phyloP scores from a whole-genome alignment of 176 grass and related monocot genomes.

The Carex scoparia region DNA sequence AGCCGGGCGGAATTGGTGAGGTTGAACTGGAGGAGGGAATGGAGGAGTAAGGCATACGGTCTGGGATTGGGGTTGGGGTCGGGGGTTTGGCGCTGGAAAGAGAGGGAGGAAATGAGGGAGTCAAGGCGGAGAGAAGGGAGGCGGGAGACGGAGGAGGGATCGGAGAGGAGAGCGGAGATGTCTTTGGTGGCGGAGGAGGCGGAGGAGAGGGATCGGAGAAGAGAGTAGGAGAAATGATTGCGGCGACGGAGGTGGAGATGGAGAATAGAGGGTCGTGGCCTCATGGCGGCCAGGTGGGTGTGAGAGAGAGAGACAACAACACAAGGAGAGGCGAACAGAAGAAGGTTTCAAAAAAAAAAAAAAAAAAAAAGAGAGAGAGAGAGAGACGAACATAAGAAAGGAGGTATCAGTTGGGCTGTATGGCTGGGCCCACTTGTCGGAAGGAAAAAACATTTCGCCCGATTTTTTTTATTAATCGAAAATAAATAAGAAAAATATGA shows the following conservation, averaged over 20 bases:
- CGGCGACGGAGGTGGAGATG: slow-evolving; percentile 17
- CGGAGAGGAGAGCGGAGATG: slow-evolving; percentile 30
- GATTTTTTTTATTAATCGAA: too few species aligned
- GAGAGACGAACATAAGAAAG: not conserved
- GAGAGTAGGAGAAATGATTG: slow-evolving; percentile 23
- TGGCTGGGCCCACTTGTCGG: not conserved
- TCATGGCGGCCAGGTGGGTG: slow-evolving; percentile 46
- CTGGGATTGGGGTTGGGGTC: not conserved
- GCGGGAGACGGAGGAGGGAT: slow-evolving; percentile 29
- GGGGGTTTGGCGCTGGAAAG: slow-evolving; percentile 19
- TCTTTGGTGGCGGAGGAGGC: slow-evolving; percentile 24
- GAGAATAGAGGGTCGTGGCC: slow-evolving; percentile 19
- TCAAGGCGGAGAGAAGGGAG: slow-evolving; percentile 14
- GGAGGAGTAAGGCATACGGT: slow-evolving; percentile 47
- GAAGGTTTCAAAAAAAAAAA: too few species aligned
- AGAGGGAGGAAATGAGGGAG: slow-evolving; percentile 22
- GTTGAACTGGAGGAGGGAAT: slow-evolving; percentile 42
- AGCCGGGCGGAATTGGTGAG: slow-evolving; percentile 39
- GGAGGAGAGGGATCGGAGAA: slow-evolving; percentile 31
- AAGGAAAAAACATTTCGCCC: too few species aligned
- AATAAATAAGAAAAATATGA: too few species aligned
- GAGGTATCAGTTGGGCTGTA: not conserved
- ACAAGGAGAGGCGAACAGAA: not conserved
- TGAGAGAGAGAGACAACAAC: not conserved
- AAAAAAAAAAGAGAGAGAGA: not conserved